These are phyloP conservation scores for Paramyrothecium sp. DNA, from an alignment of 2,329 filamentous ascomycete species.

Conservation along the genomic window DNA sequence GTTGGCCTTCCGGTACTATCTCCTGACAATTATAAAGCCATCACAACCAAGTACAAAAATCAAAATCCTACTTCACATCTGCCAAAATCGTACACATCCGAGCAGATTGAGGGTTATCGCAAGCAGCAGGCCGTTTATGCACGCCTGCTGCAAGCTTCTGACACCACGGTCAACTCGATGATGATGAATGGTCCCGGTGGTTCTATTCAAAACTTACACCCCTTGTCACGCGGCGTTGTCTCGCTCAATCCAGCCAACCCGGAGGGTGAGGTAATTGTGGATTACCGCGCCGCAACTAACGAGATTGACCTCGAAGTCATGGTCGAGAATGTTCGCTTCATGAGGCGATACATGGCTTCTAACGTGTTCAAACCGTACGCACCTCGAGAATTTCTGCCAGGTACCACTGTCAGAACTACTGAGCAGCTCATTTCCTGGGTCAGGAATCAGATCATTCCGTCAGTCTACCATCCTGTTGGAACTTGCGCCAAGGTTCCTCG, in stretches of 20 bases:
- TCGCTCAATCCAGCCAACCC: constrained; percentile 17
- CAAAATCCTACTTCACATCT: constrained; percentile 16
- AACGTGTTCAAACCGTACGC: constrained; percentile 16
- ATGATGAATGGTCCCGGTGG: constrained; percentile 31
- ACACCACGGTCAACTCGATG: constrained; percentile 41
- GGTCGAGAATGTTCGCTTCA: constrained; percentile 20
- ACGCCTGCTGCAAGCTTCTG: constrained; percentile 15
- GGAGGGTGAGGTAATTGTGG: constrained; percentile 17
- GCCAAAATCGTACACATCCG: constrained; percentile 14
- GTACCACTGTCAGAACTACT: constrained; percentile 13
- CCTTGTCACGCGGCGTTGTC: constrained; percentile 18
- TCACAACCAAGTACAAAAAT: constrained; percentile 11
- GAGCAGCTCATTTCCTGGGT: constrained; percentile 18
- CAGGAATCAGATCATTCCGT: constrained; percentile 17
- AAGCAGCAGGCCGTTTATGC: constrained; percentile 33
- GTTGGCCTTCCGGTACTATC: constrained; percentile 18
- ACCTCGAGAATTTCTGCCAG: constrained; percentile 16
- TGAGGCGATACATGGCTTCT: constrained; percentile 19
- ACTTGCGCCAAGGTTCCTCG: constrained; percentile 25
- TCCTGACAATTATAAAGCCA: constrained; percentile 13
- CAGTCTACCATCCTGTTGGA: constrained; percentile 22
- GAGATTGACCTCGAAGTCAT: constrained; percentile 20
- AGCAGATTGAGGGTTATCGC: constrained; percentile 29
- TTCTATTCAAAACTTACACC: constrained; percentile 20
- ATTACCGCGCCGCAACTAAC: constrained; percentile 23